Evolutionary conservation across 2,329 filamentous ascomycete species (phyloP).

Genomic region (Hymenoscyphus occultus): DNA sequence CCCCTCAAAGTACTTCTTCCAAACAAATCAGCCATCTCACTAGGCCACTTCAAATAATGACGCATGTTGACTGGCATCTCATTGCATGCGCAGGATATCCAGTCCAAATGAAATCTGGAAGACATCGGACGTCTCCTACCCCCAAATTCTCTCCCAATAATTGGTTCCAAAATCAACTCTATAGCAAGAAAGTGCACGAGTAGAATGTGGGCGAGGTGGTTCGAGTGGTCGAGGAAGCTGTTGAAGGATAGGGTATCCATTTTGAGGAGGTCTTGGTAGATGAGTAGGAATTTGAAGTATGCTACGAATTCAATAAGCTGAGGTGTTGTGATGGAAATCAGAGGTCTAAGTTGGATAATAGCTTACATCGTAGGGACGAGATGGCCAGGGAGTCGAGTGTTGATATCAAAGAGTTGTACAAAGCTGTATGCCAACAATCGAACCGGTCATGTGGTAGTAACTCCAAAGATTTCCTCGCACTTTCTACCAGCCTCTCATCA

Average conservation of each 20-base stretch:
- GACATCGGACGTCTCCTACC: constrained; percentile 17
- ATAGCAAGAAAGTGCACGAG: constrained; percentile 47
- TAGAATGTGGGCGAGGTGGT: constrained; percentile 43
- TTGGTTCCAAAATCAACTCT: constrained; percentile 44
- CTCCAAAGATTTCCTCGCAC: constrained; percentile 45
- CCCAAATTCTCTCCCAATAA: constrained; percentile 35
- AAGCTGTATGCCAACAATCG: constrained; percentile 45
- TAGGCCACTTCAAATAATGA: constrained; percentile 25
- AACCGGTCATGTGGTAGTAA: constrained; percentile 44
- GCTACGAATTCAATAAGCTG: not conserved
- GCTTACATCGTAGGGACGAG: constrained; percentile 29
- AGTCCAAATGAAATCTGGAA: constrained; percentile 15
- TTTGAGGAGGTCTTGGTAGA: constrained; percentile 42
- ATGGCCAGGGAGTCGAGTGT: constrained; percentile 40
- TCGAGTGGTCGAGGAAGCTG: constrained; percentile 42
- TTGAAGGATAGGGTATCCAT: constrained; percentile 43
- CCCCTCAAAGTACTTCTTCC: not conserved
- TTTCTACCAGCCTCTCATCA: constrained; percentile 44
- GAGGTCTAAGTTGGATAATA: constrained; percentile 4
- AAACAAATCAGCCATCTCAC: constrained; percentile 12
- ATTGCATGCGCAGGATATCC: constrained; percentile 15
- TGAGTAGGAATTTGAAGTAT: constrained; percentile 42
- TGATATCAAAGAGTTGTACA: constrained; percentile 44
- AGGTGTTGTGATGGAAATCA: too few species aligned
- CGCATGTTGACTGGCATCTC: constrained; percentile 10